phyloP scores from a whole-genome alignment of 2,329 filamentous ascomycete genomes.

The Beauveria bassiana region DNA sequence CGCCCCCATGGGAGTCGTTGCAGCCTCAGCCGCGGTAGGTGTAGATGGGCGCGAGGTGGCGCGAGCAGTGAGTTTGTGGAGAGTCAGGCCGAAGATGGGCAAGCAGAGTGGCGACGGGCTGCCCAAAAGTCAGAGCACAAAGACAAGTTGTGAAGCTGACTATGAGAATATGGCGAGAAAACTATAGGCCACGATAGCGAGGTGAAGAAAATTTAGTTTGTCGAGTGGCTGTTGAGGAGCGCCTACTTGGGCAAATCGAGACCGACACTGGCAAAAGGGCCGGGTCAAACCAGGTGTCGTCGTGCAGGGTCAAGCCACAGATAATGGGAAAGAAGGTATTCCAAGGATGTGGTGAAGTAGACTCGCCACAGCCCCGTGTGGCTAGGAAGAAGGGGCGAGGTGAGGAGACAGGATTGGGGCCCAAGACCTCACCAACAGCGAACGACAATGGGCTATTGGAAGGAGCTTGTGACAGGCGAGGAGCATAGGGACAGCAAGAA shows the following conservation, averaged over 20 bases:
- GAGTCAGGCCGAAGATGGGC: background rate
- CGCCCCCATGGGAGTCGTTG: background rate
- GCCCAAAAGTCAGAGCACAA: background rate
- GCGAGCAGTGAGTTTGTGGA: background rate
- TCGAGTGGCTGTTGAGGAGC: background rate
- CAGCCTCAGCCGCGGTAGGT: background rate
- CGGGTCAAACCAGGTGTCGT: background rate
- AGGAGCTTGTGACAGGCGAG: background rate
- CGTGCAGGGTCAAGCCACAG: slow-evolving; percentile 2
- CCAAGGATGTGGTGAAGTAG: background rate
- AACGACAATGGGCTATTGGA: background rate
- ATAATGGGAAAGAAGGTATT: background rate
- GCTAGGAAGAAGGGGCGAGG: background rate
- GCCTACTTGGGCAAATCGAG: background rate
- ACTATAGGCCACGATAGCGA: background rate
- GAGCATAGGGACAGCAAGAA: background rate
- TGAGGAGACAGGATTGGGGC: background rate
- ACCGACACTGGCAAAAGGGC: slow-evolving; percentile 3
- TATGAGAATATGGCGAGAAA: background rate
- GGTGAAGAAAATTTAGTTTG: background rate
- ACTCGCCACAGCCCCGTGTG: slow-evolving; percentile 11
- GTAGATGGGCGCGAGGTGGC: background rate
- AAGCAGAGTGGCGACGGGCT: background rate
- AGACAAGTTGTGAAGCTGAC: background rate
- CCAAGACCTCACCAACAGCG: background rate